A percentile compares a stretch with the other conserved stretches of the same genome.
Conservation (phyloP, 768 basidiomycete species). For the Mycena amicta region DNA sequence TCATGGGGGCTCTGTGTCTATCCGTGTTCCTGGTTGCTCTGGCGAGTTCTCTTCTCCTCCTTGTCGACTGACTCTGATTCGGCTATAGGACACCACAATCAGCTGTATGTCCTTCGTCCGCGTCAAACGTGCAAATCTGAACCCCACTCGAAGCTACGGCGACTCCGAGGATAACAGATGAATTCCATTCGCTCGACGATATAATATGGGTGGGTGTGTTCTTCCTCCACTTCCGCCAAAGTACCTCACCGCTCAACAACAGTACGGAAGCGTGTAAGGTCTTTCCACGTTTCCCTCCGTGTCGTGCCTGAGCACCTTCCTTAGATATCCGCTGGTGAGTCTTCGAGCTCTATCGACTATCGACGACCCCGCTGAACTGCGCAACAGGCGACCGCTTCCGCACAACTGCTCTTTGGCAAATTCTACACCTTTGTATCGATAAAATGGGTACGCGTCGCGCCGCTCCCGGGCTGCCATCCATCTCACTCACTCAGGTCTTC, state of each 20-base stretch:
- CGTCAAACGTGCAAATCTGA: background rate
- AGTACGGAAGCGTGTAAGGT: constrained; percentile 25
- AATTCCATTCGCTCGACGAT: constrained; percentile 32
- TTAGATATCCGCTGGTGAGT: constrained; percentile 11
- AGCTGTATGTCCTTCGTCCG: background rate
- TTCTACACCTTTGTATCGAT: constrained; percentile 26
- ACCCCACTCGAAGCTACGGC: constrained; percentile 24
- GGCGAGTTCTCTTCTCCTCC: background rate
- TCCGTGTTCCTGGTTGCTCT: constrained; percentile 14
- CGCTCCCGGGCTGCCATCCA: background rate
- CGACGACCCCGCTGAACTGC: background rate
- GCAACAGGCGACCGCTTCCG: constrained; percentile 17
- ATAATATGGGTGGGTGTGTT: constrained; percentile 17
- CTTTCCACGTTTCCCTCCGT: constrained; percentile 21
- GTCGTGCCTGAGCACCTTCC: background rate
- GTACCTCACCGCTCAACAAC: no score
- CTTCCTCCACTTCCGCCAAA: background rate
- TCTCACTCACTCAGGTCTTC: constrained; percentile 2
- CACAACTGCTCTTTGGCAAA: constrained; percentile 26
- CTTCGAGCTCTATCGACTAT: background rate
- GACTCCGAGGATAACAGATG: constrained; percentile 31
- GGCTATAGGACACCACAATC: constrained; percentile 1
- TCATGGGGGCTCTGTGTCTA: constrained; percentile 17
- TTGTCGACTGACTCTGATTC: background rate
- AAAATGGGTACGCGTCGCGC: constrained; percentile 3